Percentiles rank a stretch among this genome's conserved stretches.
phyloP scores from a whole-genome alignment of 164 flowering plant species.

The Taxillus chinensis region DNA sequence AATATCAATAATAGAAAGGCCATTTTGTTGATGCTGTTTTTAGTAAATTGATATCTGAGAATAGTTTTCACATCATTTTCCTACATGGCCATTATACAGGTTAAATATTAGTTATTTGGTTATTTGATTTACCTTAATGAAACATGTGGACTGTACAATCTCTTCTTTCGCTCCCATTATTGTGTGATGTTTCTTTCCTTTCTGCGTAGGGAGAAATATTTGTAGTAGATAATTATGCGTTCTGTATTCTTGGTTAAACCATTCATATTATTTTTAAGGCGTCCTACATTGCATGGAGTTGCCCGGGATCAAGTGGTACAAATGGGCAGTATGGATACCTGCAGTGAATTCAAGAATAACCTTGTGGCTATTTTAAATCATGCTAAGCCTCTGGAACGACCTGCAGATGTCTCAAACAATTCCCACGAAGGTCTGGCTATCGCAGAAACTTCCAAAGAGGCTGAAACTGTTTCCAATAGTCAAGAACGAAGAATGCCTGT shows the following conservation, averaged over 20 bases:
- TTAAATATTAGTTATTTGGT: no score
- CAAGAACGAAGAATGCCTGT: slow-evolving; percentile 47
- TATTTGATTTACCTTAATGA: no score
- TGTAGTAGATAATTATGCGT: no score
- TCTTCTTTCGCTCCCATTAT: no score
- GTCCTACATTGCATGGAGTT: slow-evolving; percentile 77
- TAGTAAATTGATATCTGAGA: no score
- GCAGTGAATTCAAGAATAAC: slow-evolving; percentile 37
- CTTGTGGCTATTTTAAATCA: slow-evolving; percentile 41
- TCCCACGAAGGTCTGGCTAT: slow-evolving; percentile 14
- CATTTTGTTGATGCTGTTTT: no score
- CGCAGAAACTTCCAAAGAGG: slow-evolving; percentile 14
- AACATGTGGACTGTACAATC: no score
- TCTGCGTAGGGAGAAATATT: no score
- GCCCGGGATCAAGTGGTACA: slow-evolving; percentile 50
- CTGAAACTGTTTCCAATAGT: slow-evolving; percentile 52
- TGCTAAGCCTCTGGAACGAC: slow-evolving; percentile 29
- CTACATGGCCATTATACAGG: no score
- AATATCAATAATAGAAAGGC: no score
- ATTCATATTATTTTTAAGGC: slow-evolving; percentile 35
- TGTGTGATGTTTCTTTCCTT: no score
- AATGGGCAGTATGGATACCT: slow-evolving; percentile 30
- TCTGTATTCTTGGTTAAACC: background rate
- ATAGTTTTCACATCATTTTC: no score
- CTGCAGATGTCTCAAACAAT: slow-evolving; percentile 11